Base-by-base conservation (phyloP, 192 early-diverging fungal genomes). In the Geranomyces michiganensis region DNA sequence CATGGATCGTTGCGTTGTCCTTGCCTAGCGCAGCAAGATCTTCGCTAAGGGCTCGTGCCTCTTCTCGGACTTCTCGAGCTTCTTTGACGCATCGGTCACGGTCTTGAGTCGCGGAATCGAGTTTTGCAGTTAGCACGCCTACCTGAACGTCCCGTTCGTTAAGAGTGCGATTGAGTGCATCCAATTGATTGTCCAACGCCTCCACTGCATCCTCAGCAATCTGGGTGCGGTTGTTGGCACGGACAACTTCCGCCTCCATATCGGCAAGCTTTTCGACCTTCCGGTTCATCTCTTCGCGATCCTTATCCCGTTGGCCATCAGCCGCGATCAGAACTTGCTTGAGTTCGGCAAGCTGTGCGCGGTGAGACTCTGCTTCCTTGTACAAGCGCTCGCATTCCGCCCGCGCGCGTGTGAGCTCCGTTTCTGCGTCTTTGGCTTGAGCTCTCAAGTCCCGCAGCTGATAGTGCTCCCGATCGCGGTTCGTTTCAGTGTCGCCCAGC, bases 1-100 rank as follows among this genome's bases (percentile, higher is more conserved):
- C 64, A 63, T 79, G 81, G 29, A 86, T 49, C 1, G 76, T 44
- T 63, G 84, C 81, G 62, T 79, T 85, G 60, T 86, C 85, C 36
- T 70, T 67, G 9, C 73, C 81, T 36, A 86, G 56, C 1, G 80
- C 83, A 17, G 69, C 74, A 10, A 86, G 66, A 59, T 86, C 85
- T 0, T 78, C 43, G 10, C 65, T 51, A 22, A 84, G 27, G n/a
- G 73, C 71, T 4, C 58, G 22, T 17, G 61, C 53, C 68, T 75
- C 78, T 33, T 79, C 64, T 53, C 62, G 15, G 41, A 17, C 24
- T 47, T 60, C 60, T 19, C 32, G 33, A 13, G 65, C 29, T 26
- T 75, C 60, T 15, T 27, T 55, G 15, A 45, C 44, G 31, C 56
- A 70, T 6, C 48, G 46, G 7, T 55, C 68, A 1, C 47, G 36